Evolutionary conservation across 2,329 filamentous ascomycete species (phyloP), one percentile per base, ranked within the genome.

Genomic region (Alternaria triticina): DNA sequence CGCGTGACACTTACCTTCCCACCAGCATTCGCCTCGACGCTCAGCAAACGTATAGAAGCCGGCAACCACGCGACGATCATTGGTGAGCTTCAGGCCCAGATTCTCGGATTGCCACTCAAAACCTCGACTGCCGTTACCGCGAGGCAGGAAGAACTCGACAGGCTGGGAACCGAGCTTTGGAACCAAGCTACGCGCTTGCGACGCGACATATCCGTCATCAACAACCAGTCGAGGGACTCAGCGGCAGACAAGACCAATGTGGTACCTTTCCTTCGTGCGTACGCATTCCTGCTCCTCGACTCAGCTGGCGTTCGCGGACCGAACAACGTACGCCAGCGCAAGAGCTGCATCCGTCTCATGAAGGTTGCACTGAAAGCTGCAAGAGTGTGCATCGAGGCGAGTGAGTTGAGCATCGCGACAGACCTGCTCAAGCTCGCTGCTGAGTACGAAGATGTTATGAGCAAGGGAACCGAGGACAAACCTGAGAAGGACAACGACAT

Each of bases 241-340:
- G 51, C 49, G 1, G 44, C 57, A 8, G 77, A 64, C 60, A 72
- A 25, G 46, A 70, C 64, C 50, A 61, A 57, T 52, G 62, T 55
- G 45, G 22, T 79, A 3, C 67, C 70, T 51, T 63, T 79, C 75
- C 78, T 85, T 6, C 84, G 85, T 43, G 80, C 83, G 6, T 85
- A 94, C 69, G 86, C 91, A 0, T 93, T 92, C 71, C 80, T 90
- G 13, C 78, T 95, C 59, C 82, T 97, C 13, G 88, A 90, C 46
- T 81, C 74, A 2, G 74, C 71, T 25, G 68, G 68, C n/a, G 57
- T 64, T 13, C 70, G 71, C 20, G 59, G 58, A 12, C 58, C 62
- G 10, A 75, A 74, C n/a, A 40, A 17, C 54, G 52, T 59, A 8
- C 61, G 59, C 12, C 66, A 71, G 25, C 65, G 66, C 45, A 77